Percentiles rank a stretch among this genome's conserved stretches.
phyloP scores from a whole-genome alignment of 257 asterid genomes.

The Petunia axillaris region DNA sequence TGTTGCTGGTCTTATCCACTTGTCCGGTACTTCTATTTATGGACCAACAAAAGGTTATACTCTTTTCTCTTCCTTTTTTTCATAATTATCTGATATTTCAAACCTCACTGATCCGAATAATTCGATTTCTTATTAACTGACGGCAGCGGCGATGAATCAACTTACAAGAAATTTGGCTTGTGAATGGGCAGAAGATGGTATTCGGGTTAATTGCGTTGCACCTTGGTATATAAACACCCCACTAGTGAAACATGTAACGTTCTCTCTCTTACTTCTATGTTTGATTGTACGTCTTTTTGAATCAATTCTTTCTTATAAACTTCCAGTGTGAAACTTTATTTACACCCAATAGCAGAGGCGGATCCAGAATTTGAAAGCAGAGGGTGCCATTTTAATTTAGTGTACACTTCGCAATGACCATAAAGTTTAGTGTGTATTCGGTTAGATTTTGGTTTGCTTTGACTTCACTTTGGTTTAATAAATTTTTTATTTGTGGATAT shows the following conservation, averaged over 20 bases:
- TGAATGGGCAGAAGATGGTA: constrained; percentile 91
- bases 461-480: no score
- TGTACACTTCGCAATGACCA: no score
- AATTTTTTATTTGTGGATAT: no score
- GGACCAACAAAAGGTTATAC: constrained; percentile 81
- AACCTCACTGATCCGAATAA: neutral
- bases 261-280: constrained; percentile 15
- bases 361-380: no score
- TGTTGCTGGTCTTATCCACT: constrained; percentile 69
- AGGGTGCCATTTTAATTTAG: no score
- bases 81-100: neutral
- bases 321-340: no score
- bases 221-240: constrained; percentile 92
- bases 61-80: neutral
- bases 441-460: no score
- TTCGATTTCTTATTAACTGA: constrained; percentile 22
- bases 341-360: no score
- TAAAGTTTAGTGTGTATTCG: no score
- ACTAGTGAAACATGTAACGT: constrained; percentile 65
- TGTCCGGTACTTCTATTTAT: constrained; percentile 78
- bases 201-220: constrained; percentile 87
- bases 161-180: constrained; percentile 86
- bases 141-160: constrained; percentile 84
- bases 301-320: no score
- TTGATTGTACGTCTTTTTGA: neutral